Evolutionary conservation across 768 basidiomycete species (phyloP), one percentile per base, ranked within the genome.

Genomic region (Boletellus ananiceps): DNA sequence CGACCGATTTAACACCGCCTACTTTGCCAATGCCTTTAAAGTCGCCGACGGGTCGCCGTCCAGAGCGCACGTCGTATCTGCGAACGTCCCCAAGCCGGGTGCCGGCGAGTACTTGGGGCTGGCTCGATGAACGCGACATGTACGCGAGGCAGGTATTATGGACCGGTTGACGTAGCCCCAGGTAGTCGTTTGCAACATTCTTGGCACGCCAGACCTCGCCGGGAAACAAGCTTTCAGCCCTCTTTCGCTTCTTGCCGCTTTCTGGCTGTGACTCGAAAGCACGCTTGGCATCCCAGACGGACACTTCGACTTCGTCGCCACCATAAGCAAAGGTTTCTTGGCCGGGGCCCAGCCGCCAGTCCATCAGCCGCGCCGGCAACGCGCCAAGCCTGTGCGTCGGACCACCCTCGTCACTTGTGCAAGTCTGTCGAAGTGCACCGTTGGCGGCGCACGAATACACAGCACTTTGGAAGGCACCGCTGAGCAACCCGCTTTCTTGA

Each of bases 171-270:
- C 91, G 84, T 14, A 93, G 76, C 41, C 78, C 79, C 5, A 93
- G 74, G 40, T 70, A 63, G 58, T 93, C 90, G 56, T 91, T 86
- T n/a, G 82, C 76, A 5, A 88, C 86, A 63, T 93, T 93, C 66
- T 84, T 86, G 9, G 89, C 89, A 48, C 90, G 74, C 91, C 91
- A 93, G 4, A 84, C 58, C 70, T 93, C 91, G 0, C 80, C 86
- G 0, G 83, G 77, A 42, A 90, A 78, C 3, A 89, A 59, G 2
- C 72, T 66, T 5, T 81, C 77, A 4, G 67, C 69, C 64, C 84
- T 84, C 57, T 86, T 70, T 59, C 87, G 84, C 59, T 79, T 82
- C 15, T 62, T 45, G 59, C 31, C 44, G 33, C 18, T 44, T 11
- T 64, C 50, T 8, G 64, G 18, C 21, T 23, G 52, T 43, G 66